Conservation (phyloP, 306 rosid species). For the Rosa multiflora region DNA sequence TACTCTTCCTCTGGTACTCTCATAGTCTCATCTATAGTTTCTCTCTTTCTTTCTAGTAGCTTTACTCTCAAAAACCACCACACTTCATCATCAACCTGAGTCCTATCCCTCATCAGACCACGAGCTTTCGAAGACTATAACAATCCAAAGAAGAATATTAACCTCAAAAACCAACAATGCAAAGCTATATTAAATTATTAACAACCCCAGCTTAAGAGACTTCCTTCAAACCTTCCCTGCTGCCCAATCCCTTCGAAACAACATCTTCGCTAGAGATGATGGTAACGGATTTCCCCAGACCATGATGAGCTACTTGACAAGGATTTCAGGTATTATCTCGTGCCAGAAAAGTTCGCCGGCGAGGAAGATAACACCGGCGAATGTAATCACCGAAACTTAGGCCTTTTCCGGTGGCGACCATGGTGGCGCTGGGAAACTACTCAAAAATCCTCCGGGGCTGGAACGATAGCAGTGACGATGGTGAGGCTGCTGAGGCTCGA, state of each 20-base stretch:
- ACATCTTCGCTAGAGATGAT: conserved; percentile 3
- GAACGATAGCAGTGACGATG: too few species aligned
- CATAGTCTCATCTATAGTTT: too few species aligned
- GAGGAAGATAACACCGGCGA: too few species aligned
- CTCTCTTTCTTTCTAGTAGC: too few species aligned
- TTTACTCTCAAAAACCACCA: background rate
- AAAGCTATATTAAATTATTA: background rate
- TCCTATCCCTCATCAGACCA: background rate
- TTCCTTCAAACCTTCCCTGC: background rate
- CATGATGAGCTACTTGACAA: conserved; percentile 62
- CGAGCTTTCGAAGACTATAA: background rate
- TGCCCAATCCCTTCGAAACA: background rate
- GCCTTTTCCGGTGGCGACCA: too few species aligned
- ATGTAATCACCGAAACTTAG: too few species aligned
- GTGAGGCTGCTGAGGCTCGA: too few species aligned
- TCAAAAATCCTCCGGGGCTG: too few species aligned
- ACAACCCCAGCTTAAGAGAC: background rate
- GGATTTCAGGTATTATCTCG: conserved; percentile 24
- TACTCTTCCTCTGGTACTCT: too few species aligned
- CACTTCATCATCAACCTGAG: background rate
- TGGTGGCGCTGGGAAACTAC: too few species aligned
- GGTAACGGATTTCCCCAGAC: background rate
- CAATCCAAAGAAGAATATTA: background rate
- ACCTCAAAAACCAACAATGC: background rate
- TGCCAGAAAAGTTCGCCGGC: too few species aligned